Percentiles rank a stretch among this genome's conserved stretches.
These are phyloP conservation scores for Zea mays DNA, from an alignment of 176 grass and related monocot species.

Conservation along the genomic window Zm-B73-REFERENCE-NAM-5.0 NC_050096.1:235561001-235561500, in stretches of 20 bases:
- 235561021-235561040: conserved; percentile 24
- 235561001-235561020: conserved; percentile 10
- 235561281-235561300: conserved; percentile 15
- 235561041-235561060: conserved; percentile 29
- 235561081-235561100: conserved; percentile 35
- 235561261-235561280: conserved; percentile 27
- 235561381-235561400: conserved; percentile 8
- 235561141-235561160: conserved; percentile 23
- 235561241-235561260: background rate
- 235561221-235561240: conserved; percentile 28
- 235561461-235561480: conserved; percentile 26
- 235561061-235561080: conserved; percentile 36
- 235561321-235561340: conserved; percentile 20
- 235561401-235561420: conserved; percentile 15
- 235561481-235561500: conserved; percentile 26
- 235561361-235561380: conserved; percentile 15
- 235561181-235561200: conserved; percentile 28
- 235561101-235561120: conserved; percentile 29
- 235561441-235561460: conserved; percentile 38
- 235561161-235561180: conserved; percentile 32
- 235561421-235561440: conserved; percentile 35
- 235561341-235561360: conserved; percentile 12
- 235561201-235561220: conserved; percentile 24
- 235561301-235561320: conserved; percentile 9
- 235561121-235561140: conserved; percentile 40